Percentiles rank a stretch among this genome's conserved stretches.
Evolutionary conservation across 257 asterid genomes (phyloP).

Genomic region (Petunia axillaris): DNA sequence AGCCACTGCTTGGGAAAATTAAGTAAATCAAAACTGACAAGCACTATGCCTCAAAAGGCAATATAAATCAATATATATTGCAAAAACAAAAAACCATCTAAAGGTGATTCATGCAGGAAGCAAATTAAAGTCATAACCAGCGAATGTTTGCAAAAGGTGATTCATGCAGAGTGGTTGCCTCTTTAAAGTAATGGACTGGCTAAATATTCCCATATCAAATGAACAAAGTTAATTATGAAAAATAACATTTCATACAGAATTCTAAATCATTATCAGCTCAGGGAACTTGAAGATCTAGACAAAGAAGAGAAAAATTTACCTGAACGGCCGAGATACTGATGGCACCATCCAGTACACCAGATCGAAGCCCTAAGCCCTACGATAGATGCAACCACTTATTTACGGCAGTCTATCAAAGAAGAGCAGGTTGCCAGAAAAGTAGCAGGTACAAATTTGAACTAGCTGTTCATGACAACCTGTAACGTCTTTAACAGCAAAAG

Average conservation of each 20-base stretch:
- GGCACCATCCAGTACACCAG: slow-evolving; percentile 97
- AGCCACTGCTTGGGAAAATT: slow-evolving; percentile 67
- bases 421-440: background rate
- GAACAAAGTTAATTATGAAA: background rate
- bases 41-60: background rate
- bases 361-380: slow-evolving; percentile 86
- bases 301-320: slow-evolving; percentile 46
- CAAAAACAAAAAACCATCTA: slow-evolving; percentile 12
- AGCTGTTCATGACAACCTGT: background rate
- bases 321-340: slow-evolving; percentile 97
- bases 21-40: slow-evolving; percentile 5
- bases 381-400: slow-evolving; percentile 23
- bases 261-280: slow-evolving; percentile 8
- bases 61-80: background rate
- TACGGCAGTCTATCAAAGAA: background rate
- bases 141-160: slow-evolving; percentile 8
- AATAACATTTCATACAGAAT: background rate
- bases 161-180: no score
- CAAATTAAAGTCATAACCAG: slow-evolving; percentile 2
- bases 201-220: background rate
- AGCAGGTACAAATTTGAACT: background rate
- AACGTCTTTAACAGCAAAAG: background rate
- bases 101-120: background rate
- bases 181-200: background rate
- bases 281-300: slow-evolving; percentile 8